Evolutionary conservation across 2,329 filamentous ascomycete genomes (phyloP), one percentile per base, ranked within the genome.

Genomic region (Nothomitra cinnamomea): DNA sequence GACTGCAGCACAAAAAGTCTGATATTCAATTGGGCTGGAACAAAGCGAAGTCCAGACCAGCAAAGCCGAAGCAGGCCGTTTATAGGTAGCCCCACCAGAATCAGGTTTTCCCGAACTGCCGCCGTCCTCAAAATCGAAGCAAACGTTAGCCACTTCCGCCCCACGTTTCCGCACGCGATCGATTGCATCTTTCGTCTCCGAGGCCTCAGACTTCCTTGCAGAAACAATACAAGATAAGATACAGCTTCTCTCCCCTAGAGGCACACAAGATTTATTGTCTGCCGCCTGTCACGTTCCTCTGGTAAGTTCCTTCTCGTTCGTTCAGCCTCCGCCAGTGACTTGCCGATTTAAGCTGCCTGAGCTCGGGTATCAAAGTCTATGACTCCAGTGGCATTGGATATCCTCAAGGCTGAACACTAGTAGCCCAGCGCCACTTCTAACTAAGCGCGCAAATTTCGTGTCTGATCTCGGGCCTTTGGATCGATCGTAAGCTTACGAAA

Each of bases 141-240:
- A n/a, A n/a, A n/a, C n/a, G 28, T 15, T 24, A 25, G 43, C 2
- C 41, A 45, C 41, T 22, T 17, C 41, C 41, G 6, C 41, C 43
- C 41, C 43, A 47, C 43, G 43, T 25, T 47, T 25, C 43, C n/a
- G 43, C 43, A 47, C 21, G 43, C 24, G 6, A 47, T 47, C 43
- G 10, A 47, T 25, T 25, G 12, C 43, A 19, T 15, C 43, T 25
- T 25, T n/a, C 43, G 41, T 45, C 41, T 45, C 19, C 41, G n/a
- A 45, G 41, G 17, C n/a, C 7, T 45, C 41, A 45, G 41, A 22
- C 15, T 45, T 45, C 6, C n/a, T 21, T 47, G 43, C 43, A 24
- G 22, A 15, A n/a, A 25, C 24, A 13, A 47, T 25, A 47, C 24
- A 47, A 47, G 43, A 25, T 47, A 24, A 47, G 28, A 47, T 21